Evolutionary conservation across 1,284 basidiomycete genomes (phyloP).

Genomic region (Cryptococcus hybrid): DNA sequence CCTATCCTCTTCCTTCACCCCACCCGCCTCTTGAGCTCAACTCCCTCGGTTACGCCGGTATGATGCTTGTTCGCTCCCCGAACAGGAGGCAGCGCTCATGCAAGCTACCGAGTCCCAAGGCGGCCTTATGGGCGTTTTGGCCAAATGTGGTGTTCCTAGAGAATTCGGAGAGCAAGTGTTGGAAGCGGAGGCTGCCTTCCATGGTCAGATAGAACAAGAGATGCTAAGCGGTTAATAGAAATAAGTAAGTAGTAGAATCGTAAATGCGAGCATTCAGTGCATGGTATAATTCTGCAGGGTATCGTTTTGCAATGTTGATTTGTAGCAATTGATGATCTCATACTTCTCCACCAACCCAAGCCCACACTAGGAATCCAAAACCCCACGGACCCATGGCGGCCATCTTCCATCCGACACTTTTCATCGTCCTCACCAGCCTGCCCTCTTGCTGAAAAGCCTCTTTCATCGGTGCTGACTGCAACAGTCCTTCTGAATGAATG

Average conservation of each 20-base stretch:
- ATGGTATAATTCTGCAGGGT: slow-evolving; percentile 3
- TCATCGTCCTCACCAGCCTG: slow-evolving; percentile 13
- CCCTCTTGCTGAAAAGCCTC: slow-evolving; percentile 5
- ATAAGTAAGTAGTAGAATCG: not conserved
- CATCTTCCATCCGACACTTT: slow-evolving; percentile 40
- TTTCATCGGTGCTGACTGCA: not conserved
- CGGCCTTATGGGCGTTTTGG: slow-evolving; percentile 38
- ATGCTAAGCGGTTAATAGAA: not conserved
- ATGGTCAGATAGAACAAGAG: slow-evolving; percentile 11
- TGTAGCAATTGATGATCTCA: slow-evolving; percentile 5
- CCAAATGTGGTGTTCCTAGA: slow-evolving; percentile 39
- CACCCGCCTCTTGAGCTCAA: slow-evolving; percentile 62
- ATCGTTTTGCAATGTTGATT: not conserved
- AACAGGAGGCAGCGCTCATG: slow-evolving; percentile 66
- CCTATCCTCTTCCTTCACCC: slow-evolving; percentile 28
- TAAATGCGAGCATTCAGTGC: not conserved
- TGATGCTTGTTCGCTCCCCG: slow-evolving; percentile 76
- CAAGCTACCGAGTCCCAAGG: slow-evolving; percentile 37
- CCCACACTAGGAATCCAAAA: slow-evolving; percentile 48
- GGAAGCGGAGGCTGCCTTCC: slow-evolving; percentile 25
- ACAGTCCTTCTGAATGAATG: slow-evolving; percentile 19
- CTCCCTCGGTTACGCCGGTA: slow-evolving; percentile 80
- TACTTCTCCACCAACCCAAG: slow-evolving; percentile 49
- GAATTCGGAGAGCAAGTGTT: slow-evolving; percentile 42
- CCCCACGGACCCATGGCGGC: slow-evolving; percentile 49